Base-by-base conservation (phyloP, 768 basidiomycete species). In the Lentinus tigrinus region DNA sequence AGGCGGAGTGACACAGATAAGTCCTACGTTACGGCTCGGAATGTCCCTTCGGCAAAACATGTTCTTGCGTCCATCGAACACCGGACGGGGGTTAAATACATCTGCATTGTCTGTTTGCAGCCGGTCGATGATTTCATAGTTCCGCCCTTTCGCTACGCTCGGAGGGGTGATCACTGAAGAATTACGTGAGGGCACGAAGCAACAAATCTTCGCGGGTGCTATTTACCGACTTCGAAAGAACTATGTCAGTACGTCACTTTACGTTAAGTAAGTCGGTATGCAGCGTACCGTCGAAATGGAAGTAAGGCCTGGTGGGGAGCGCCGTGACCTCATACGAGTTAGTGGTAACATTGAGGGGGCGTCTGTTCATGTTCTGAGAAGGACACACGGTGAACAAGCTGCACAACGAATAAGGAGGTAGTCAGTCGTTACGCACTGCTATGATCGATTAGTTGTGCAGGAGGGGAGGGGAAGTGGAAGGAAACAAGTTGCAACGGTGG, bases 251-350 rank as follows among this genome's bases (percentile, higher is more conserved):
- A n/a, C 40, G 21, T 10, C 8, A 46, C n/a, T 8, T 44, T 21
- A 21, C n/a, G n/a, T 34, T 27, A 21, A 24, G 19, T 16, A 5
- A 16, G 26, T 23, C 27, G 10, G 38, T 16, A 34, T 17, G 36
- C 17, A 21, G 36, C 61, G 21, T 53, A 67, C 66, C 56, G 34
- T 67, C 61, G 46, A 65, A 67, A 28, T 65, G 66, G 28, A 49
- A 56, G 23, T 57, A 67, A 3, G 27, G 19, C 4, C 44, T 11
- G 0, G 50, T 51, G 0, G 74, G 74, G 13, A 74, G 61, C 0
- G 62, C 57, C 0, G 61, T 64, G 19, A 76, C 64, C 48, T 67
- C 68, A 55, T 70, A 76, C 0, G 70, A 73, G 28, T 75, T 75
- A 0, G 75, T 75, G 0, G 51, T 14, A 3, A 75, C 75, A n/a